phyloP scores from a whole-genome alignment of 257 asterid genomes.

The Capsicum chinense region DNA sequence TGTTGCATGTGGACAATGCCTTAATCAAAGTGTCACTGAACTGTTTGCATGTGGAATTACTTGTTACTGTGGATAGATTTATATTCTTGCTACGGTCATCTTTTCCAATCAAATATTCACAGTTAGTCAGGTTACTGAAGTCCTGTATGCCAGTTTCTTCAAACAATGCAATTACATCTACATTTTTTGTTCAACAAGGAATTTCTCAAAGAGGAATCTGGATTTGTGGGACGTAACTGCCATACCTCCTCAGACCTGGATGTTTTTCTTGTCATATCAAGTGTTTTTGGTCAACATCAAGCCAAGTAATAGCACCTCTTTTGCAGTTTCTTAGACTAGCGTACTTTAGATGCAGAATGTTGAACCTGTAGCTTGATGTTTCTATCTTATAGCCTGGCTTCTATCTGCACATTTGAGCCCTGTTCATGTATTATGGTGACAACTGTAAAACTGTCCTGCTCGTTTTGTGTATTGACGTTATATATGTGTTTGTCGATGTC shows the following conservation, averaged over 20 bases:
- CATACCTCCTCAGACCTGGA: not conserved
- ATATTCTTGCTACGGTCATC: not conserved
- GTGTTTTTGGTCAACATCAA: not conserved
- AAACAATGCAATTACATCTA: not conserved
- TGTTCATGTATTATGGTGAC: not conserved
- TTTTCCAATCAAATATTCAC: not conserved
- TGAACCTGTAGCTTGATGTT: constrained; percentile 7
- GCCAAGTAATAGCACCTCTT: not conserved
- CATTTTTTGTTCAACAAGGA: not conserved
- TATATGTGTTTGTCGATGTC: not conserved
- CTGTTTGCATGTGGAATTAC: not conserved
- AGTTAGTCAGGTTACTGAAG: not conserved
- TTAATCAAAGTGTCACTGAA: not conserved
- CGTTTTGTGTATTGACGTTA: not conserved
- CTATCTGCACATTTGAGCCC: not conserved
- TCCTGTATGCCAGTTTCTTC: not conserved
- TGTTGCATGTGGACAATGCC: not conserved
- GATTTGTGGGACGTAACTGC: not conserved
- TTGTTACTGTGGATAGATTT: not conserved
- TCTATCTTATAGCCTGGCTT: not conserved
- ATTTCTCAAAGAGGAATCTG: not conserved
- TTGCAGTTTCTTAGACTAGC: not conserved
- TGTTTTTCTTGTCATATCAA: not conserved
- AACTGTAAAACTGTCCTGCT: not conserved
- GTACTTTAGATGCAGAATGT: not conserved